phyloP scores from a whole-genome alignment of 345 rosid species.

The Acer campestre region DNA sequence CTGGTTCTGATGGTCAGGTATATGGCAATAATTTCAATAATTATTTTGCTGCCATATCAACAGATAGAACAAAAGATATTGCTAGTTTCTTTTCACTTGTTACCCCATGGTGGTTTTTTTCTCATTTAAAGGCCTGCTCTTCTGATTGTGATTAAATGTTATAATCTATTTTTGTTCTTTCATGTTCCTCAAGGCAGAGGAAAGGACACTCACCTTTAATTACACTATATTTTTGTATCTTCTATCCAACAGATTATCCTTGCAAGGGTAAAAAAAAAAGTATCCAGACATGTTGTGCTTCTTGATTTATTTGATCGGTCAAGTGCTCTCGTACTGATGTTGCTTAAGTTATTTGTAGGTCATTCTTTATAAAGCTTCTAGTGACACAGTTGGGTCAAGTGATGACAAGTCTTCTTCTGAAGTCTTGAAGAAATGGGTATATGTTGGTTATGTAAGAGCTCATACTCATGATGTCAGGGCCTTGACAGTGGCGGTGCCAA shows the following conservation, averaged over 20 bases:
- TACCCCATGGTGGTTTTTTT: background rate
- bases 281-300: background rate
- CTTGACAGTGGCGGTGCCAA: conserved; percentile 85
- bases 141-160: background rate
- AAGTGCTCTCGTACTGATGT: conserved; percentile 6
- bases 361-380: conserved; percentile 72
- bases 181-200: background rate
- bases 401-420: conserved; percentile 41
- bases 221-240: background rate
- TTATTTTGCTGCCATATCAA: background rate
- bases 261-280: background rate
- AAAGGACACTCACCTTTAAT: background rate
- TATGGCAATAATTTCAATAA: background rate
- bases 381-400: conserved; percentile 35
- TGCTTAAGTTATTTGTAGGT: conserved; percentile 48
- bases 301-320: background rate
- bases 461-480: conserved; percentile 96
- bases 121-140: background rate
- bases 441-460: conserved; percentile 75
- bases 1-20: conserved; percentile 98
- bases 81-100: background rate
- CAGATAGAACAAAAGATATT: background rate
- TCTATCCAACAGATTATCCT: background rate
- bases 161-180: background rate
- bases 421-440: conserved; percentile 75